Percentiles rank a stretch among this genome's conserved stretches.
These are phyloP conservation scores for Fusarium metavorans DNA, from an alignment of 2,329 filamentous ascomycete genomes.

Conservation along the genomic window DNA sequence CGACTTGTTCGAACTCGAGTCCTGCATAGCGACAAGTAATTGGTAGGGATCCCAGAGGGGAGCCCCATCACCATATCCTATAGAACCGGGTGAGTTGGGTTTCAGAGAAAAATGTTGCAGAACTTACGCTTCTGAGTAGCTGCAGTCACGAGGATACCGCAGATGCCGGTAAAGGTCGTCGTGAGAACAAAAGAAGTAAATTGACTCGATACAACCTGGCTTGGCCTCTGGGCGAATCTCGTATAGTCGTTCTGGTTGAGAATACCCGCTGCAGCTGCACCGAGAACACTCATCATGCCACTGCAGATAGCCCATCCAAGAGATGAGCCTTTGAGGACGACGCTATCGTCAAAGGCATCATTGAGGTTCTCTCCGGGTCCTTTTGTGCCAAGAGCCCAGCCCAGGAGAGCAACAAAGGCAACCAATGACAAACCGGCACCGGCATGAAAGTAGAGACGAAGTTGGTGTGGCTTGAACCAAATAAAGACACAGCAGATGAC, in stretches of 20 bases:
- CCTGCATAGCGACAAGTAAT: background rate
- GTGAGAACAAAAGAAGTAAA: background rate
- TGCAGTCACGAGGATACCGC: background rate
- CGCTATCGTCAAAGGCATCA: background rate
- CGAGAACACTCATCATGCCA: constrained; percentile 1
- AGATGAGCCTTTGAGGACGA: background rate
- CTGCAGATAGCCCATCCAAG: constrained; percentile 1
- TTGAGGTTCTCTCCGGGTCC: background rate
- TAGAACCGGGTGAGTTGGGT: background rate
- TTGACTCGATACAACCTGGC: background rate
- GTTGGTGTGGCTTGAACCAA: constrained; percentile 3
- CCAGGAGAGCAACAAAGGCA: background rate
- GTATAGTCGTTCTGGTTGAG: constrained; percentile 7
- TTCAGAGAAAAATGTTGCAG: background rate
- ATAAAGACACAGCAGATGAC: constrained; percentile 2
- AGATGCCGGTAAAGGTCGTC: background rate
- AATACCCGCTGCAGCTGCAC: background rate
- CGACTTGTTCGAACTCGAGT: background rate
- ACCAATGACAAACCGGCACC: background rate
- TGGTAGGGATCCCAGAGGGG: background rate
- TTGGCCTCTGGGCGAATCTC: background rate
- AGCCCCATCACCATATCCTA: background rate
- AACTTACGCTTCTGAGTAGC: background rate
- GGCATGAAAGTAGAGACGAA: background rate
- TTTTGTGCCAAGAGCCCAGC: background rate